Evolutionary conservation across 2,329 filamentous ascomycete species (phyloP).

Genomic region (Exophiala bonariae): DNA sequence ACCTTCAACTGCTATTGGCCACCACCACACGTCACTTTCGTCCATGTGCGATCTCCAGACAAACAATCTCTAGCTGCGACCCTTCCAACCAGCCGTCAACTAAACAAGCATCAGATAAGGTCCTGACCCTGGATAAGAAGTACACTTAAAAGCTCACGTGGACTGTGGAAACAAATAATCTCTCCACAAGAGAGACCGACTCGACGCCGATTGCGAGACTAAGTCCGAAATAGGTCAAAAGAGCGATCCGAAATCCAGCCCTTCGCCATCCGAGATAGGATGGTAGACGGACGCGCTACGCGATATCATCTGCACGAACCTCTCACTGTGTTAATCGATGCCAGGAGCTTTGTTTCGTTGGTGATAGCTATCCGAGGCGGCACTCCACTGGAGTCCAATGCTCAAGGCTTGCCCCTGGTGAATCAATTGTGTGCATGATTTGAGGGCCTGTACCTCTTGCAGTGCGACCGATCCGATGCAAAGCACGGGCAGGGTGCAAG

Average conservation of each 20-base stretch:
- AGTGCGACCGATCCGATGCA: neutral
- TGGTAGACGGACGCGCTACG: neutral
- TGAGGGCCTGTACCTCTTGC: neutral
- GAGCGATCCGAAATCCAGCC: neutral
- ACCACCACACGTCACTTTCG: neutral
- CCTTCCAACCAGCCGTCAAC: neutral
- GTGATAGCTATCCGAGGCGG: neutral
- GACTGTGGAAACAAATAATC: neutral
- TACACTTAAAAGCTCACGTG: neutral
- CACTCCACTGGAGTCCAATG: neutral
- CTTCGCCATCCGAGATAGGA: neutral
- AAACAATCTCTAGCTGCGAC: neutral
- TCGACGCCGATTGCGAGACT: neutral
- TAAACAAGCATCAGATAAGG: neutral
- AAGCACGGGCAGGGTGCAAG: neutral
- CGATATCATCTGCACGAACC: neutral
- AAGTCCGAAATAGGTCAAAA: neutral
- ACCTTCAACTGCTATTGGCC: neutral
- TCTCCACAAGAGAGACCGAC: neutral
- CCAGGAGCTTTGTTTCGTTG: neutral
- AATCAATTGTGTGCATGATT: neutral
- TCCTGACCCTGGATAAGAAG: neutral
- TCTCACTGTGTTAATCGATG: neutral
- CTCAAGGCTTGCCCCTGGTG: neutral
- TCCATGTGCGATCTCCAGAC: neutral